Evolutionary conservation across 1,284 basidiomycete species (phyloP).

Genomic region (Coniophora puteana): DNA sequence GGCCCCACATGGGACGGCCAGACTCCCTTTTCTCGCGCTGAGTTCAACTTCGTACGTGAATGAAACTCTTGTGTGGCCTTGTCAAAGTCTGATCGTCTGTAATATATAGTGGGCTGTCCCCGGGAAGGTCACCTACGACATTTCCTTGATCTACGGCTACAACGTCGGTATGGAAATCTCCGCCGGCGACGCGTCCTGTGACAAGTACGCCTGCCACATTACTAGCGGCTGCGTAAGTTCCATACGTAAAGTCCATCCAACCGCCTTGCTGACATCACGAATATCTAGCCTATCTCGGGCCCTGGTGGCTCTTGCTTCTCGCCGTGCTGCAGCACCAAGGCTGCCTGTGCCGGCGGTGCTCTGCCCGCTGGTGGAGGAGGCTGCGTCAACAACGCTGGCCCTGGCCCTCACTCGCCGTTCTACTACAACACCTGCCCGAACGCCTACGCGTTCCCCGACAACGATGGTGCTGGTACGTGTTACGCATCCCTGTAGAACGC

Average conservation of each 20-base stretch:
- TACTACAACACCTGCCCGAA: slow-evolving; percentile 26
- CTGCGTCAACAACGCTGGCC: slow-evolving; percentile 23
- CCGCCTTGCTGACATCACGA: no score
- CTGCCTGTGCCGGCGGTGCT: slow-evolving; percentile 22
- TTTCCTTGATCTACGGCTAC: slow-evolving; percentile 34
- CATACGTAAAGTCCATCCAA: no score
- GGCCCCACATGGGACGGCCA: slow-evolving; percentile 27
- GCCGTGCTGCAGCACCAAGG: slow-evolving; percentile 22
- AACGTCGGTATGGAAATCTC: slow-evolving; percentile 34
- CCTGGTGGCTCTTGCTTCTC: slow-evolving; percentile 23
- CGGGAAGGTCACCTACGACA: slow-evolving; percentile 31
- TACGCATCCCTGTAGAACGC: no score
- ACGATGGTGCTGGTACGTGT: slow-evolving; percentile 24
- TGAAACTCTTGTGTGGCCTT: slow-evolving; percentile 1
- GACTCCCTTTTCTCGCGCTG: slow-evolving; percentile 30
- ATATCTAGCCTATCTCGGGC: slow-evolving; percentile 26
- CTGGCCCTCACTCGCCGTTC: slow-evolving; percentile 26
- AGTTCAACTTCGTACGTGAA: slow-evolving; percentile 21
- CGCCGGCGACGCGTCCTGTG: slow-evolving; percentile 21
- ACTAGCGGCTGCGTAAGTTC: slow-evolving; percentile 16
- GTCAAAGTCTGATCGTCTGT: background rate
- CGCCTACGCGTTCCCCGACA: slow-evolving; percentile 30
- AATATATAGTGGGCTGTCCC: slow-evolving; percentile 23
- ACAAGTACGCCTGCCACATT: slow-evolving; percentile 17
- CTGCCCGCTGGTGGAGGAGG: slow-evolving; percentile 26